Conservation (phyloP, 2,329 filamentous ascomycete genomes). For the Cercospora sp. region DNA sequence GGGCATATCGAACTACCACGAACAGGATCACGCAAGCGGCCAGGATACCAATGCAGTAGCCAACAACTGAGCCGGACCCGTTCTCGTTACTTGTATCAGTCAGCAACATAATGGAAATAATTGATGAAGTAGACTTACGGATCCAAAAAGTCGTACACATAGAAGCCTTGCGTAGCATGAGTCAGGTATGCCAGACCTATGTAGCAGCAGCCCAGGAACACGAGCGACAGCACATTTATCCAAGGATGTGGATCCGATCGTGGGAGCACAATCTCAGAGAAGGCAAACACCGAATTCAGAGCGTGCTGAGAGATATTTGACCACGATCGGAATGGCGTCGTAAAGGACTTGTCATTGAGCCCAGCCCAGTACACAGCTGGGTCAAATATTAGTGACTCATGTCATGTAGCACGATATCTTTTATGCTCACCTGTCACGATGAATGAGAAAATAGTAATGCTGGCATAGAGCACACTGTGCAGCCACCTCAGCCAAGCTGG, state of each 20-base stretch:
- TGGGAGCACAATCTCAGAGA: conserved; percentile 73
- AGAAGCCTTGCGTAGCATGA: conserved; percentile 67
- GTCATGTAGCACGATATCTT: not conserved
- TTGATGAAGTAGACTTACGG: conserved; percentile 39
- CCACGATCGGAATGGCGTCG: conserved; percentile 46
- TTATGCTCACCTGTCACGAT: conserved; percentile 47
- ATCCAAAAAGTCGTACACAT: conserved; percentile 79
- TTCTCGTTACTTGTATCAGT: conserved; percentile 22
- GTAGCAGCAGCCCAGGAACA: conserved; percentile 72
- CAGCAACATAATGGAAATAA: not conserved
- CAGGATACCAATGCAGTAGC: conserved; percentile 58
- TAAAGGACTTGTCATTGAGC: conserved; percentile 40
- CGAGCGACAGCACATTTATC: conserved; percentile 66
- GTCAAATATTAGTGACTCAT: not conserved
- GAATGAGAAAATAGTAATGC: conserved; percentile 46
- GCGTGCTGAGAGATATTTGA: conserved; percentile 72
- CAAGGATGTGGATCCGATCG: conserved; percentile 64
- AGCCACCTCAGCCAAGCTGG: conserved; percentile 41
- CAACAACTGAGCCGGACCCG: conserved; percentile 57
- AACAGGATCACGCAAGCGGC: conserved; percentile 44
- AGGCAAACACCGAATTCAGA: conserved; percentile 70
- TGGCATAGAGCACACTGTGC: conserved; percentile 47
- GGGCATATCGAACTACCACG: conserved; percentile 45
- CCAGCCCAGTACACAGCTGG: conserved; percentile 49
- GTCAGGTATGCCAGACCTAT: conserved; percentile 74